A percentile compares a stretch with the other conserved stretches of the same genome.
Conservation (phyloP, 2,329 filamentous ascomycete genomes). For the Fusarium newnesense region DNA sequence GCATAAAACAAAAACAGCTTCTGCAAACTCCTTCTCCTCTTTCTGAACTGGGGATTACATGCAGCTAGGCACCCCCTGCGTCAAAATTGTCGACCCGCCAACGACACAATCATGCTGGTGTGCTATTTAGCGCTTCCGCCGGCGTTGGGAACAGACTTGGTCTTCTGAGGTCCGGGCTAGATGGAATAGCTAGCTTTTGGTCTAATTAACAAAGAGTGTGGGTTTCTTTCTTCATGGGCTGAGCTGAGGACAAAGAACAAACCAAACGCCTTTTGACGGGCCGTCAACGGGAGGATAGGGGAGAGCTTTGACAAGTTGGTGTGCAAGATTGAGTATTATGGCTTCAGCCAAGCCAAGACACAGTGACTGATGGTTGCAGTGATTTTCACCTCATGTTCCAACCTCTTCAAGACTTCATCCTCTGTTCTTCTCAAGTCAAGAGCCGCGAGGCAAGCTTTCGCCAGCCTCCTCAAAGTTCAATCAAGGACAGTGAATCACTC, state of each 20-base stretch:
- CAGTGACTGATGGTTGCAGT: neutral
- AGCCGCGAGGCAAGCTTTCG: slow-evolving; percentile 2
- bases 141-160: slow-evolving; percentile 18
- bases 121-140: slow-evolving; percentile 26
- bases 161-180: slow-evolving; percentile 12
- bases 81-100: slow-evolving; percentile 42
- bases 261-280: slow-evolving; percentile 15
- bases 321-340: slow-evolving; percentile 8
- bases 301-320: slow-evolving; percentile 21
- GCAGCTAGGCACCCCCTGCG: slow-evolving; percentile 38
- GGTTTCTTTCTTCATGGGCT: slow-evolving; percentile 6
- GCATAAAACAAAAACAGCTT: slow-evolving; percentile 3
- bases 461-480: slow-evolving; percentile 6
- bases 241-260: slow-evolving; percentile 18
- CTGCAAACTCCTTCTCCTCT: slow-evolving; percentile 6
- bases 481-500: neutral
- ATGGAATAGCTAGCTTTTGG: slow-evolving; percentile 2
- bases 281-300: slow-evolving; percentile 22
- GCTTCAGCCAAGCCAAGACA: neutral
- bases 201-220: slow-evolving; percentile 4
- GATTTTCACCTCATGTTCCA: neutral
- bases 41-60: slow-evolving; percentile 12
- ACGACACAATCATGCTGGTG: slow-evolving; percentile 31
- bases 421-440: slow-evolving; percentile 2
- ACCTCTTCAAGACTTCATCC: neutral